Conservation (phyloP, 2,329 filamentous ascomycete genomes). For the Hymenotorrendiella dingleyae region DNA sequence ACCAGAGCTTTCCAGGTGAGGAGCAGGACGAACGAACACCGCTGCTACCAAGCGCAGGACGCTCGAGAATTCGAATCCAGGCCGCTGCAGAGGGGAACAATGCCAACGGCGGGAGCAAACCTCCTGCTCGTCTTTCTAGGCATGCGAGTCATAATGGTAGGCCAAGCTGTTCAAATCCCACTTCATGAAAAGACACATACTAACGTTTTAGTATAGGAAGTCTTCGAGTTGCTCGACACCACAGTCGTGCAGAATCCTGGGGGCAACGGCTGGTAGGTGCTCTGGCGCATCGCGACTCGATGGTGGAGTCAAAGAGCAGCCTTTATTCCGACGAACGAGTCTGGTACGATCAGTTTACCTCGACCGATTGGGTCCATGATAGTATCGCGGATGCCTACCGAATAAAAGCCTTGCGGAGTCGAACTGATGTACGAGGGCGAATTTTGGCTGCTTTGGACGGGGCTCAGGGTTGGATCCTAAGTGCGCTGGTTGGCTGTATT, state of each 20-base stretch:
- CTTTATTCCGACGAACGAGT: slow-evolving; percentile 76
- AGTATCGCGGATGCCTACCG: slow-evolving; percentile 91
- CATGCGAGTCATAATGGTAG: slow-evolving; percentile 6
- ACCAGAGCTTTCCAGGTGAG: slow-evolving; percentile 18
- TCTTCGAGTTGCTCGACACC: slow-evolving; percentile 24
- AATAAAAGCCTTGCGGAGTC: slow-evolving; percentile 71
- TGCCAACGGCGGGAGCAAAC: too few species aligned
- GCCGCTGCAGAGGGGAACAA: slow-evolving; percentile 12
- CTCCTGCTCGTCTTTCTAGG: slow-evolving; percentile 2
- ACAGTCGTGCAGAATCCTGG: slow-evolving; percentile 54
- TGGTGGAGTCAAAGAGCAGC: slow-evolving; percentile 59
- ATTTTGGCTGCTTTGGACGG: slow-evolving; percentile 74
- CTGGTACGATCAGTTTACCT: slow-evolving; percentile 98
- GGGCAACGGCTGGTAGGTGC: slow-evolving; percentile 56
- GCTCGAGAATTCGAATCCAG: slow-evolving; percentile 25
- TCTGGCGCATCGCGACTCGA: slow-evolving; percentile 35
- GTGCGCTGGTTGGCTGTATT: slow-evolving; percentile 80
- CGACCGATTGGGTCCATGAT: slow-evolving; percentile 97
- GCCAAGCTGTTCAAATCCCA: background rate
- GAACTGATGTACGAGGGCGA: slow-evolving; percentile 81
- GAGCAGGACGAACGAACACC: slow-evolving; percentile 25
- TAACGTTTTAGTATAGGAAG: slow-evolving; percentile 24
- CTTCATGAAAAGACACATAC: background rate
- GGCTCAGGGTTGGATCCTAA: slow-evolving; percentile 89
- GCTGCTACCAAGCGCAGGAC: slow-evolving; percentile 20